Evolutionary conservation across 805 yeast species (phyloP), one percentile per base, ranked within the genome.

Genomic region (Kodamaea jinghongensis): DNA sequence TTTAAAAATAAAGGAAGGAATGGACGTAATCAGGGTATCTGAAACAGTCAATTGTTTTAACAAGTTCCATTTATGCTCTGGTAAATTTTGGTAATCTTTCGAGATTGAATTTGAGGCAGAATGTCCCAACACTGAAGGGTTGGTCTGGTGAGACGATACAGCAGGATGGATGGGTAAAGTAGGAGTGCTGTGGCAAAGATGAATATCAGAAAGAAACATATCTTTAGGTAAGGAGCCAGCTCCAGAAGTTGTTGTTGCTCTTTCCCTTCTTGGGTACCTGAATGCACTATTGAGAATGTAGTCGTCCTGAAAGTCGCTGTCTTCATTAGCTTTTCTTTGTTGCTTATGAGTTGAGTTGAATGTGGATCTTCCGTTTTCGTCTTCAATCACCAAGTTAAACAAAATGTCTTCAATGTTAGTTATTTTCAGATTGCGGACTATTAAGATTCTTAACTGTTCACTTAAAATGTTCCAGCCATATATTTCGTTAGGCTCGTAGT

Each of bases 381-480:
- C 83, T 28, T 78, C 83, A 28, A 71, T 63, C 2, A 79, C 81
- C 38, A 81, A 61, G 34, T 72, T 67, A 31, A 71, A 67, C 25
- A 78, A 54, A 2, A 81, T 54, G 45, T 81, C 85, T 6, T 67
- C 67, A 6, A 81, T 72, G 49, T 74, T 79, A 29, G 63, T 62
- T 8, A 80, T 56, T 44, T 73, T 74, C 1, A 76, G 60, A 46
- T 74, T 74, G 42, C 77, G 70, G 17, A 81, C 62, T 2, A 78
- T 77, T 39, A 81, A 61, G 31, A 78, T 75, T 39, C 81, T 64
- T 28, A 81, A 60, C 42, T 65, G 74, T 37, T 76, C 81, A 44
- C 83, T 67, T 25, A 81, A 51, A 11, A 59, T 50, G 50, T 79
- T 70, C 87, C 87, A 81, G 2, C 87, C 87, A 55, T 67, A 79